Percentiles rank a stretch among this genome's conserved stretches.
phyloP scores from a whole-genome alignment of 345 rosid species.

The Dovyalis caffra region DNA sequence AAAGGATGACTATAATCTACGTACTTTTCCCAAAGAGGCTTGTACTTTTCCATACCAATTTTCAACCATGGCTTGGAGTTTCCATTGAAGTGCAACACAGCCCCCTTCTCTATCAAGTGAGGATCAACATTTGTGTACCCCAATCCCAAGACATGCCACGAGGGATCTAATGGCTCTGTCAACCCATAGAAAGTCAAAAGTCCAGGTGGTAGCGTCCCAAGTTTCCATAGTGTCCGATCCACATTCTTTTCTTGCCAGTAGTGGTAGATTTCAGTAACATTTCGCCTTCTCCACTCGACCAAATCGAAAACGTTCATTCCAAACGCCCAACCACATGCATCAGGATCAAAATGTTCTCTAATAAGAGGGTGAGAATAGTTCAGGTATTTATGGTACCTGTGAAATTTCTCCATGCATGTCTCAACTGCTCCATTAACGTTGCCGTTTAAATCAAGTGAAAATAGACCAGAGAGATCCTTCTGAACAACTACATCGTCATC shows the following conservation, averaged over 20 bases:
- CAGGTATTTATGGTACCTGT: conserved; percentile 55
- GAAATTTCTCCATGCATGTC: conserved; percentile 97
- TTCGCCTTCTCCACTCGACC: conserved; percentile 82
- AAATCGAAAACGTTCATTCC: conserved; percentile 93
- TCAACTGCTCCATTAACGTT: conserved; percentile 97
- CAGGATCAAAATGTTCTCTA: conserved; percentile 85
- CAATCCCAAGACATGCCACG: conserved; percentile 91
- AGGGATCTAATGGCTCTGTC: conserved; percentile 71
- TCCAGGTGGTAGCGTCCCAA: conserved; percentile 90
- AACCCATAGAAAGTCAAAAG: conserved; percentile 84
- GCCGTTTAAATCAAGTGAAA: conserved; percentile 63
- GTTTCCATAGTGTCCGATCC: conserved; percentile 88
- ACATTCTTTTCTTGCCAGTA: conserved; percentile 91
- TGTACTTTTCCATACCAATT: conserved; percentile 91
- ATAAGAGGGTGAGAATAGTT: conserved; percentile 63
- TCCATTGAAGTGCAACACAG: conserved; percentile 91
- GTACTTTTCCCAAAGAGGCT: conserved; percentile 88
- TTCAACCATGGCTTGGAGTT: conserved; percentile 97
- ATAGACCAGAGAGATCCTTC: conserved; percentile 29
- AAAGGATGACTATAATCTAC: conserved; percentile 81
- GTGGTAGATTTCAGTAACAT: conserved; percentile 89
- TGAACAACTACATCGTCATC: conserved; percentile 87
- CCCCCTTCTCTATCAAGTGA: conserved; percentile 78
- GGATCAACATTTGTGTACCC: conserved; percentile 84
- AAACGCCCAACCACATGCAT: conserved; percentile 97